Conservation (phyloP, 768 basidiomycete genomes). For the Amanita inopinata region DNA sequence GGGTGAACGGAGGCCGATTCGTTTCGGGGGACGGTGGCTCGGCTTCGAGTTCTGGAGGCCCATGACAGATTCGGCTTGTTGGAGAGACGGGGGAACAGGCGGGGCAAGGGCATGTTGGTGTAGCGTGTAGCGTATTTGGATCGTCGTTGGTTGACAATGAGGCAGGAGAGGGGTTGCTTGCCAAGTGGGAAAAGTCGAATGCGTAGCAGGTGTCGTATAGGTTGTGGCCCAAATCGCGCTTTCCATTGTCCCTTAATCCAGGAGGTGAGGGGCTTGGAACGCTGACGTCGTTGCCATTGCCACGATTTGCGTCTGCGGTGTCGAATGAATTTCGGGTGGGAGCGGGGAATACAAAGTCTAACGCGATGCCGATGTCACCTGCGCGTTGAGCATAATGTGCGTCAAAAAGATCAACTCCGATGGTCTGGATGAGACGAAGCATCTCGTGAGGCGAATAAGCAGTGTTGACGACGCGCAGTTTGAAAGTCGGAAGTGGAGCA, state of each 20-base stretch:
- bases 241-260: slow-evolving; percentile 14
- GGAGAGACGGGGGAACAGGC: slow-evolving; percentile 44
- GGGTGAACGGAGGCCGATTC: slow-evolving; percentile 28
- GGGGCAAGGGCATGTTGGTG: slow-evolving; percentile 34
- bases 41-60: slow-evolving; percentile 26
- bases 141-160: not conserved
- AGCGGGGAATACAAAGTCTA: slow-evolving; percentile 72
- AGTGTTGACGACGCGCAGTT: slow-evolving; percentile 55
- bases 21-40: not conserved
- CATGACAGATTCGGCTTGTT: slow-evolving; percentile 31
- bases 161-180: slow-evolving; percentile 24
- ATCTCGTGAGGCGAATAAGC: slow-evolving; percentile 65
- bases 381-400: slow-evolving; percentile 60
- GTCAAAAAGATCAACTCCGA: slow-evolving; percentile 75
- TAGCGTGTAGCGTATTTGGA: slow-evolving; percentile 8
- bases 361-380: slow-evolving; percentile 60
- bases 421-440: slow-evolving; percentile 47
- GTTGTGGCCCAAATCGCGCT: slow-evolving; percentile 57
- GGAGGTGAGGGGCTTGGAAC: not conserved
- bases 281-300: not conserved
- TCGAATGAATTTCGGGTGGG: slow-evolving; percentile 4
- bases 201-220: slow-evolving; percentile 52
- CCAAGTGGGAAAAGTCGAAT: slow-evolving; percentile 49
- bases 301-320: not conserved
- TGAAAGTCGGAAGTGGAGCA: slow-evolving; percentile 34